Evolutionary conservation across 2,329 filamentous ascomycete species (phyloP), one percentile per base, ranked within the genome.

Genomic region (Colletotrichum trifolii): DNA sequence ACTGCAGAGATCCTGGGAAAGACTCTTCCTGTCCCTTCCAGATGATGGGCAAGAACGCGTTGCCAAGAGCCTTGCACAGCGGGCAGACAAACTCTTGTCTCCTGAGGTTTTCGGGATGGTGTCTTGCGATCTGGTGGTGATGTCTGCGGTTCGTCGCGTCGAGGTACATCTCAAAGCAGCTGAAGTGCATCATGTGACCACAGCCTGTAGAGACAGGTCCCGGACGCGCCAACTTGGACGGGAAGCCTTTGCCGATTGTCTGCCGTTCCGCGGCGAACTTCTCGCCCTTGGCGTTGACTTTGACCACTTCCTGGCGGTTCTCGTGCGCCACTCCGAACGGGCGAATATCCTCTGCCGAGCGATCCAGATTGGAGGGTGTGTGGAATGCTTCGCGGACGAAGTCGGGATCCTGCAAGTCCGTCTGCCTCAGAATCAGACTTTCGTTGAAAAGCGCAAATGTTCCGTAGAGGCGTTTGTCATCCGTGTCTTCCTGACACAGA

Each of bases 171-270:
- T 97, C 94, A 74, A 99, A 99, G 78, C 96, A 99, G 70, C 87
- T 89, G 75, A 92, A 98, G 76, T 99, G 96, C 96, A 99, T 99
- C 73, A 99, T 96, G 76, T 99, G 96, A 3, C 96, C 96, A 77
- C 96, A 99, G 9, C 95, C 93, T 40, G 92, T 92, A 10, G 94
- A 92, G 2, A 98, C 91, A 0, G 95, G 92, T 0, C 94, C 96
- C 15, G 87, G 83, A 35, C 85, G 83, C 39, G 88, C 88, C 45
- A 88, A 83, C 9, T 85, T 82, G 7, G 89, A 83, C 3, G 93
- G 91, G 73, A 97, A 99, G 0, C 96, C 96, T 77, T 94, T 96
- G 38, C 95, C 94, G 52, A 99, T 86, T 6, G 89, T 89, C 77
- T 97, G 91, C 53, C 91, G 88, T 75, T 96, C 93, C 5, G 88